Evolutionary conservation across 129 eudicot species (phyloP).

Genomic region (Scalesia atractyloides): DNA sequence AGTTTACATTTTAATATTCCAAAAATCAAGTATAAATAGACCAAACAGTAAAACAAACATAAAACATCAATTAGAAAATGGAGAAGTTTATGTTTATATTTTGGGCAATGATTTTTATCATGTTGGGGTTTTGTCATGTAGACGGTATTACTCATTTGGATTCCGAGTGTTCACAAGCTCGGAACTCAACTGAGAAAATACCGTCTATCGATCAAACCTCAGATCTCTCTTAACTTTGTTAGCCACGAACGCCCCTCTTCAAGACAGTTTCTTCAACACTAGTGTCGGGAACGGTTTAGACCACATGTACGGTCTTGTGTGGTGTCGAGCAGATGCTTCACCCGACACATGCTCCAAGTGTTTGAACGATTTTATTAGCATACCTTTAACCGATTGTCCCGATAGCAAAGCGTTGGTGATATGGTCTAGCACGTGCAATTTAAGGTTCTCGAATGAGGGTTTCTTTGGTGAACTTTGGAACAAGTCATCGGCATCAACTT

Average conservation of each 20-base stretch:
- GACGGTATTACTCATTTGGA: background rate
- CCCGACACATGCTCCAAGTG: slow-evolving; percentile 19
- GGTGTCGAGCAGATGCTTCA: slow-evolving; percentile 38
- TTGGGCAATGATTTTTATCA: slow-evolving; percentile 4
- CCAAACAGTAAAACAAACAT: background rate
- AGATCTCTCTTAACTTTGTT: slow-evolving; percentile 8
- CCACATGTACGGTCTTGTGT: slow-evolving; percentile 24
- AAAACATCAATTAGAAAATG: slow-evolving; percentile 17
- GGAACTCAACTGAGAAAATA: slow-evolving; percentile 20
- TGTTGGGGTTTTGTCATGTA: slow-evolving; percentile 13
- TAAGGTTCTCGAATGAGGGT: slow-evolving; percentile 30
- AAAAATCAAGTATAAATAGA: background rate
- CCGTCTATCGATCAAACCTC: slow-evolving; percentile 24
- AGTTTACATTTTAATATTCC: slow-evolving; percentile 9
- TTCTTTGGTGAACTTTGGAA: slow-evolving; percentile 25
- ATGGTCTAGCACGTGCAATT: slow-evolving; percentile 24
- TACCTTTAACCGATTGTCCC: slow-evolving; percentile 22
- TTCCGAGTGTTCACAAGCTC: slow-evolving; percentile 9
- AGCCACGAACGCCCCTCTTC: slow-evolving; percentile 14
- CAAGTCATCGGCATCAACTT: slow-evolving; percentile 2
- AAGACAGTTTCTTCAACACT: slow-evolving; percentile 24
- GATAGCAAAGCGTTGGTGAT: slow-evolving; percentile 16
- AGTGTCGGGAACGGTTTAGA: slow-evolving; percentile 27
- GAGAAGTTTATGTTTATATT: slow-evolving; percentile 1
- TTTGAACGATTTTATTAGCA: slow-evolving; percentile 1